Base-by-base conservation (phyloP, 768 basidiomycete genomes). In the Phylloporus scabripes region DNA sequence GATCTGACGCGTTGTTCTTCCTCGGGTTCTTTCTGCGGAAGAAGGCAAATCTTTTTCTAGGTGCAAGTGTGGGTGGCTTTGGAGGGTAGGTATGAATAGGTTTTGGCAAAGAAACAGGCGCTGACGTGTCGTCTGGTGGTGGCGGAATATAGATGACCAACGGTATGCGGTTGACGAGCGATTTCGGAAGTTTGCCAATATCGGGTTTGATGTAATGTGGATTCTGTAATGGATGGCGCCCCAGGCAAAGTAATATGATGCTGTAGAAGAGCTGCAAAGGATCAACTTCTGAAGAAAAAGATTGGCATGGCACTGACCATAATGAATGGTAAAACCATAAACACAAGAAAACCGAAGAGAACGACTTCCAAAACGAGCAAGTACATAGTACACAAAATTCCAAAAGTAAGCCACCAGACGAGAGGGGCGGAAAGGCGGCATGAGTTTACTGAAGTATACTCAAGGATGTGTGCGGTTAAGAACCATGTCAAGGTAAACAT, bases 361-460 rank as follows among this genome's bases (percentile, higher is more conserved):
- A 91, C 64, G 42, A 92, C 81, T 65, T 92, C 81, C 36, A 81
- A 66, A 26, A 82, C 74, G 74, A 85, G 81, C 47, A 91, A 58
- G 60, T 92, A 92, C 72, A 87, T 82, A 36, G 87, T 79, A 67
- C 85, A 82, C 12, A 92, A 70, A 56, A 92, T 83, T 31, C 80
- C 83, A 62, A 92, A 90, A 18, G 79, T 80, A 40, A 91, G 78
- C 87, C 87, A 92, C 89, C 89, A 92, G 29, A 92, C 69, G 55
- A 90, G 85, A 7, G 90, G 90, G 11, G 89, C 78, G 0, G 84
- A 72, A 49, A 73, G 67, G 17, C 90, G 83, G 50, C 90, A 92
- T 14, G 82, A 78, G 53, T 82, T 72, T 24, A 87, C 70, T 7
- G 88, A 85, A 14, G 85, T 85, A 59, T 90, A 92, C 52, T 82